These are phyloP conservation scores for Penicillium egyptiacum DNA, from an alignment of 495 filamentous ascomycete genomes.

Conservation along the genomic window DNA sequence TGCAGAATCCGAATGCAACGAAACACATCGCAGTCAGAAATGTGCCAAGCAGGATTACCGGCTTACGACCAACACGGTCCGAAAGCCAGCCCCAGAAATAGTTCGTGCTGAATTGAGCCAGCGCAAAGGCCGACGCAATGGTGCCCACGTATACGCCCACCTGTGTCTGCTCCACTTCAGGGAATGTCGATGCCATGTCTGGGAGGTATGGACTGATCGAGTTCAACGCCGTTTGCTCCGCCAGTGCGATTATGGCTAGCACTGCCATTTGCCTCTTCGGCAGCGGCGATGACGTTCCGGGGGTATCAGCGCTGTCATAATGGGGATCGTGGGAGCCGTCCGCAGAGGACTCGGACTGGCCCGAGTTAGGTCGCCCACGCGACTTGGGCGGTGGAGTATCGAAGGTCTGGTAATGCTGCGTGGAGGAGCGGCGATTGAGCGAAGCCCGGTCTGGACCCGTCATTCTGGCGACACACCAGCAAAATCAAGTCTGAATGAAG, in stretches of 20 bases:
- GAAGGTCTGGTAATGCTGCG: slow-evolving; percentile 90
- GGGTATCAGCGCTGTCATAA: slow-evolving; percentile 32
- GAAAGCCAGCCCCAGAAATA: slow-evolving; percentile 93
- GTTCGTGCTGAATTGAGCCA: slow-evolving; percentile 89
- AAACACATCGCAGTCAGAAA: slow-evolving; percentile 78
- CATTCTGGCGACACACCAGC: slow-evolving; percentile 24
- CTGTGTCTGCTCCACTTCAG: slow-evolving; percentile 65
- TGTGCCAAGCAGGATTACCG: slow-evolving; percentile 86
- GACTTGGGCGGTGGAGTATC: slow-evolving; percentile 83
- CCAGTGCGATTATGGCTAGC: slow-evolving; percentile 82
- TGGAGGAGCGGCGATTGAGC: slow-evolving; percentile 64
- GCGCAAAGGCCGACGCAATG: slow-evolving; percentile 85
- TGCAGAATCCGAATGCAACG: slow-evolving; percentile 83
- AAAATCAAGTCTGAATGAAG: slow-evolving; percentile 1
- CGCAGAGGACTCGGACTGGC: slow-evolving; percentile 46
- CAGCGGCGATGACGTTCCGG: slow-evolving; percentile 59
- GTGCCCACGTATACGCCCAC: slow-evolving; percentile 88
- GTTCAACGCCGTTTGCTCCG: slow-evolving; percentile 95
- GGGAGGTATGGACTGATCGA: slow-evolving; percentile 96
- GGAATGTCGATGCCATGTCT: slow-evolving; percentile 83
- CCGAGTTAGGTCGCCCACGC: slow-evolving; percentile 60
- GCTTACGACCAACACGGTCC: slow-evolving; percentile 88
- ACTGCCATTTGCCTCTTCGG: slow-evolving; percentile 81
- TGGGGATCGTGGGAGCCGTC: slow-evolving; percentile 24
- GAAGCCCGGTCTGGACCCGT: slow-evolving; percentile 32